Evolutionary conservation across 495 filamentous ascomycete species (phyloP).

Genomic region (Aspergillus sclerotiicarbonarius): DNA sequence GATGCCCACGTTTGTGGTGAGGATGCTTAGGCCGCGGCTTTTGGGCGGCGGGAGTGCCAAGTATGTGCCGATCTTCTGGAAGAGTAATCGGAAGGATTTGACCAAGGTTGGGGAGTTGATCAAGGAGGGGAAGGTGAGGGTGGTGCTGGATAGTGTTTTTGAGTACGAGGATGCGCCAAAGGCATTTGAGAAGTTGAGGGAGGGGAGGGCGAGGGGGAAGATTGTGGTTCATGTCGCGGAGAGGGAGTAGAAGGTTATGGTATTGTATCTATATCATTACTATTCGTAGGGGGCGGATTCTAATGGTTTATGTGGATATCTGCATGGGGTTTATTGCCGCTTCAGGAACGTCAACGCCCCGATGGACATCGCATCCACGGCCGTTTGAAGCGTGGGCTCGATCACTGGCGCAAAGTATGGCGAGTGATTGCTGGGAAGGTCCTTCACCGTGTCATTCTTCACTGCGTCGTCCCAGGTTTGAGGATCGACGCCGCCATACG

Average conservation of each 20-base stretch:
- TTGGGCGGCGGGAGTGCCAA: slow-evolving; percentile 65
- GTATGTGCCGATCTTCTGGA: slow-evolving; percentile 43
- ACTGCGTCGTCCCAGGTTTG: slow-evolving; percentile 48
- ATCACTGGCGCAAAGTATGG: slow-evolving; percentile 60
- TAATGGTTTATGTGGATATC: background rate
- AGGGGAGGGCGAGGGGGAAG: slow-evolving; percentile 64
- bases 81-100: slow-evolving; percentile 46
- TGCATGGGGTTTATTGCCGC: slow-evolving; percentile 7
- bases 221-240: slow-evolving; percentile 58
- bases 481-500: slow-evolving; percentile 52
- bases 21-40: slow-evolving; percentile 49
- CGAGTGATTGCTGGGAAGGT: slow-evolving; percentile 57
- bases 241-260: background rate
- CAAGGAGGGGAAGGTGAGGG: slow-evolving; percentile 57
- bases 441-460: slow-evolving; percentile 36
- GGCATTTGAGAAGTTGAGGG: slow-evolving; percentile 64
- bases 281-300: background rate
- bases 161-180: slow-evolving; percentile 59
- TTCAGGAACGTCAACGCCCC: slow-evolving; percentile 49
- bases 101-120: slow-evolving; percentile 58
- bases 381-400: slow-evolving; percentile 56
- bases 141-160: slow-evolving; percentile 59
- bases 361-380: slow-evolving; percentile 53
- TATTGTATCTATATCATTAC: background rate
- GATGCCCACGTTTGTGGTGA: slow-evolving; percentile 24